phyloP scores from a whole-genome alignment of 768 basidiomycete genomes.

The Lentinula boryana region DNA sequence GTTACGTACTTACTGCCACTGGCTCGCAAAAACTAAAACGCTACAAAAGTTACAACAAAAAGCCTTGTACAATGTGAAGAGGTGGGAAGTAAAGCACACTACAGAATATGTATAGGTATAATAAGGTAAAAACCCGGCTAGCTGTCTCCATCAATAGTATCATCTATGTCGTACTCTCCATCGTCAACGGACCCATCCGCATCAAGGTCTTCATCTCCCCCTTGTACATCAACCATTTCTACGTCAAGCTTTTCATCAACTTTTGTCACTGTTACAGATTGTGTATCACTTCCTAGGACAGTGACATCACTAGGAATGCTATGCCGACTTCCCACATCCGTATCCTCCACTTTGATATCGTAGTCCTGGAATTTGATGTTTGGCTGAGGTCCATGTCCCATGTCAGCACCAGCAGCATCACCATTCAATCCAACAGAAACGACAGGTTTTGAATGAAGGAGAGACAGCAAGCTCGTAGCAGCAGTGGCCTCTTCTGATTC shows the following conservation, averaged over 20 bases:
- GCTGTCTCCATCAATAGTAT: conserved; percentile 14
- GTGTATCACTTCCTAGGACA: conserved; percentile 31
- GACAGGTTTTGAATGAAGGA: background rate
- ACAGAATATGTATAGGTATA: conserved; percentile 1
- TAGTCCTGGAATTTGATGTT: conserved; percentile 14
- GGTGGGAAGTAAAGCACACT: background rate
- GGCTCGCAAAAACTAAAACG: conserved; percentile 6
- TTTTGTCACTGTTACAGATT: conserved; percentile 12
- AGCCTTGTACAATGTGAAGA: background rate
- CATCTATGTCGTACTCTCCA: conserved; percentile 32
- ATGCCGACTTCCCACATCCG: conserved; percentile 40
- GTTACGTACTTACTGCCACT: conserved; percentile 13
- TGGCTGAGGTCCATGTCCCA: background rate
- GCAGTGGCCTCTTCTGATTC: conserved; percentile 6
- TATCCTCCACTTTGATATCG: conserved; percentile 10
- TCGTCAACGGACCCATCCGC: conserved; percentile 31
- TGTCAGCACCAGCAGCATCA: conserved; percentile 3
- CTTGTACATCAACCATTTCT: conserved; percentile 3
- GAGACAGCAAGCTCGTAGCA: conserved; percentile 4
- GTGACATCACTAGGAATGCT: conserved; percentile 58
- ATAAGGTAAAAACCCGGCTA: background rate
- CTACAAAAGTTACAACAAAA: conserved; percentile 1
- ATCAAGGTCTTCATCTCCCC: conserved; percentile 21
- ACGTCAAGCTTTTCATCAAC: conserved; percentile 1
- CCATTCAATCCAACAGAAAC: background rate